Evolutionary conservation across 139 green algal species (phyloP), one percentile per base, ranked within the genome.

Genomic region (Edaphochlamys debaryana): DNA sequence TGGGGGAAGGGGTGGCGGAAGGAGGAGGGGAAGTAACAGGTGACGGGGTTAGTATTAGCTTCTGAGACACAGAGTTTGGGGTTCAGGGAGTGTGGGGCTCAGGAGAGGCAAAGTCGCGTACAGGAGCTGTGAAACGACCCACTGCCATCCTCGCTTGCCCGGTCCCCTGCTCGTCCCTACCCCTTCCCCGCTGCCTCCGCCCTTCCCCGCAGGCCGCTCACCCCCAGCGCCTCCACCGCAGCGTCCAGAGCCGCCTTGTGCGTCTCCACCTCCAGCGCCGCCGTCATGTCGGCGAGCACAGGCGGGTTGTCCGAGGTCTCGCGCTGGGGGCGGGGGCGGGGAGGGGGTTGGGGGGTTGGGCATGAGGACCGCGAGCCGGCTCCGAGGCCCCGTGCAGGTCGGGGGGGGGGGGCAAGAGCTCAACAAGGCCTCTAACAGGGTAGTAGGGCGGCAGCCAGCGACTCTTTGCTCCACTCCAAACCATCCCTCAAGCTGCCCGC

Each of bases 161-260:
- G 45, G 45, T 54, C 11, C 11, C 45, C 64, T 45, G 29, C 42
- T 40, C n/a, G 3, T 40, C 68, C 68, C 11, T 5, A 42, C 72
- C 52, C 56, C 29, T 8, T 29, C 75, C 6, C 60, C 40, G 54
- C 15, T 29, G 20, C 15, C 23, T 22, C 54, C 54, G 20, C 13
- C 54, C 45, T 54, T 13, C 37, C 37, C 37, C 23, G n/a, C 58
- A 22, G 30, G 2, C 1, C 60, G 30, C 75, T 45, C 58, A 81
- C 75, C 75, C 60, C 60, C 19, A 81, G 75, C 38, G 60, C 41
- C 58, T 71, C 60, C 41, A 81, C 75, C 40, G 75, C 75, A n/a
- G 40, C 75, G 29, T 81, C 19, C 60, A 81, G 60, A 13, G n/a
- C 30, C 60, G 23, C 11, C 4, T 23, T 40, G 30, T 63, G 60